Conservation (phyloP, 1,284 basidiomycete genomes). For the Chalciporus sp. region DNA sequence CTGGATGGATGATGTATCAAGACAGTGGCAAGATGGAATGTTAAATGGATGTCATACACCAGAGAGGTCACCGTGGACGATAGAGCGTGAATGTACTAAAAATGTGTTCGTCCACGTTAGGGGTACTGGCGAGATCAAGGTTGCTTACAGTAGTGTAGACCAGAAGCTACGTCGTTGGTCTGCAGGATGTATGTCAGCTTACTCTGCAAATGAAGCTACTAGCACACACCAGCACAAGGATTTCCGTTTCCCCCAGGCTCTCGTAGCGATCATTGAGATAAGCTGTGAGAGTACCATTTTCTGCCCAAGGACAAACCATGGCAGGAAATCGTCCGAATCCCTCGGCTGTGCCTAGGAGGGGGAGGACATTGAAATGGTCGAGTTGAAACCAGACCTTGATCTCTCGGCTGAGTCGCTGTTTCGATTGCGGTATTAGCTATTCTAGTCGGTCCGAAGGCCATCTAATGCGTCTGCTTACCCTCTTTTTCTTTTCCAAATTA, state of each 20-base stretch:
- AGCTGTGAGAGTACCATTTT: slow-evolving; percentile 23
- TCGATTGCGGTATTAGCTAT: background rate
- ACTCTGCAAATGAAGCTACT: background rate
- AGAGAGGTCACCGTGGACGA: slow-evolving; percentile 30
- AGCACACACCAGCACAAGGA: slow-evolving; percentile 16
- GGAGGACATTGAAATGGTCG: slow-evolving; percentile 22
- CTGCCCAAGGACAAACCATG: slow-evolving; percentile 28
- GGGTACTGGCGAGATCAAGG: too few relatives aligned
- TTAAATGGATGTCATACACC: slow-evolving; percentile 20
- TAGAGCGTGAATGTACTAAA: slow-evolving; percentile 25
- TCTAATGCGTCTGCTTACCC: background rate
- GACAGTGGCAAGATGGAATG: too few relatives aligned
- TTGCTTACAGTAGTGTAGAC: slow-evolving; percentile 22
- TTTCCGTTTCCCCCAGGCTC: background rate
- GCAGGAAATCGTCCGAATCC: slow-evolving; percentile 26
- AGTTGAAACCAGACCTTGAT: slow-evolving; percentile 23
- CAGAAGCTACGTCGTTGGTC: slow-evolving; percentile 21
- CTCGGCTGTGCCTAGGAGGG: slow-evolving; percentile 18
- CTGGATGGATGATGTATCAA: background rate
- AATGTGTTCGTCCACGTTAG: background rate
- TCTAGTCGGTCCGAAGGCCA: background rate
- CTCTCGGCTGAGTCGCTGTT: slow-evolving; percentile 20
- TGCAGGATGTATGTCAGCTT: background rate
- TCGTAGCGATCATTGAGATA: slow-evolving; percentile 14
- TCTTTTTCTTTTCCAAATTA: slow-evolving; percentile 16